Conservation (phyloP, 2,329 filamentous ascomycete species). For the Neospermospora avenae region DNA sequence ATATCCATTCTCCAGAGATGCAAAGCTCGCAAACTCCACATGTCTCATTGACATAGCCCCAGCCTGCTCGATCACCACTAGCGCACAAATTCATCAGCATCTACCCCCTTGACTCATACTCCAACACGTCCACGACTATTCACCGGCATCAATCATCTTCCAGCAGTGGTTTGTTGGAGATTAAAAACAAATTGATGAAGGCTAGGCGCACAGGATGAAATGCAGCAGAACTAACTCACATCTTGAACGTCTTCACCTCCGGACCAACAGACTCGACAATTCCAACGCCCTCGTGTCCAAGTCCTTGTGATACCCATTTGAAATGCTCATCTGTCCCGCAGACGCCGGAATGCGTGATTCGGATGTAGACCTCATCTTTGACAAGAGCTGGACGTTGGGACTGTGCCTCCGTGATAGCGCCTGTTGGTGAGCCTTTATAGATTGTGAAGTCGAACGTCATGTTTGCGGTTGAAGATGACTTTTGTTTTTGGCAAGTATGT, state of each 20-base stretch:
- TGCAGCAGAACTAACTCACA: slow-evolving; percentile 7
- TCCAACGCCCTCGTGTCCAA: slow-evolving; percentile 49
- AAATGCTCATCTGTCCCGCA: slow-evolving; percentile 52
- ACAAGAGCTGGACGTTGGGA: slow-evolving; percentile 41
- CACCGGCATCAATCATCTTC: too few species aligned
- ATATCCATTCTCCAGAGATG: slow-evolving; percentile 39
- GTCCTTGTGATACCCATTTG: slow-evolving; percentile 7
- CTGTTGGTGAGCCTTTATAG: slow-evolving; percentile 56
- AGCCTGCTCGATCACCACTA: slow-evolving; percentile 45
- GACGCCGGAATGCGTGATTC: slow-evolving; percentile 61
- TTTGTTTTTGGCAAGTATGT: neutral
- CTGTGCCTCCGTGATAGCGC: slow-evolving; percentile 47
- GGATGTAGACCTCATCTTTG: slow-evolving; percentile 54
- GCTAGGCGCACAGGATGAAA: too few species aligned
- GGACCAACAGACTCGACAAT: slow-evolving; percentile 40
- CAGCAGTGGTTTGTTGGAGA: too few species aligned
- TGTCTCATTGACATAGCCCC: slow-evolving; percentile 40
- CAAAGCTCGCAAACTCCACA: slow-evolving; percentile 45
- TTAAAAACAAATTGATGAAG: too few species aligned
- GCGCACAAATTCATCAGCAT: too few species aligned
- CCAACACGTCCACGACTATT: too few species aligned
- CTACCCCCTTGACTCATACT: too few species aligned
- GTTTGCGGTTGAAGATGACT: neutral
- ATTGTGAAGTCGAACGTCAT: slow-evolving; percentile 45
- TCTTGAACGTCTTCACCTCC: slow-evolving; percentile 36